Conservation (phyloP, 805 yeast species). For the Myxozyma monticola region DNA sequence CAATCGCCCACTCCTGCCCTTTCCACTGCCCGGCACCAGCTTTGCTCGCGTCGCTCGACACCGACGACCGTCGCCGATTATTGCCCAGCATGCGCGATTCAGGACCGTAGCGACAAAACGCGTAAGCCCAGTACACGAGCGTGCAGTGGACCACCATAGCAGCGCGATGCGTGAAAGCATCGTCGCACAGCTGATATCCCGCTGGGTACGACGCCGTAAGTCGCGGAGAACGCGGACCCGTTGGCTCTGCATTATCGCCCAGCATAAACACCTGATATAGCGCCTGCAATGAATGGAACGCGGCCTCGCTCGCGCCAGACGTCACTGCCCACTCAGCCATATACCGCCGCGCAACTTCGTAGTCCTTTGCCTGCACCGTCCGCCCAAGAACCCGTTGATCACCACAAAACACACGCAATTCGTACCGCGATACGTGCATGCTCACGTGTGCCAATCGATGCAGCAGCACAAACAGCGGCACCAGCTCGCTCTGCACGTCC, state of each 20-base stretch:
- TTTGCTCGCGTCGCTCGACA: not conserved
- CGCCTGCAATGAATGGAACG: slow-evolving; percentile 50
- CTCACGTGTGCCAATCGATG: slow-evolving; percentile 18
- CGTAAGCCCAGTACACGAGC: slow-evolving; percentile 40
- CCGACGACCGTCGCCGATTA: not conserved
- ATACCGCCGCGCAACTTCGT: slow-evolving; percentile 49
- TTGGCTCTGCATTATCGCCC: slow-evolving; percentile 8
- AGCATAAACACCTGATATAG: slow-evolving; percentile 14
- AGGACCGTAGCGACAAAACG: slow-evolving; percentile 38
- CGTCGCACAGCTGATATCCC: slow-evolving; percentile 31
- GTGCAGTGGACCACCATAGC: slow-evolving; percentile 35
- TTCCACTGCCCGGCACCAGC: slow-evolving; percentile 5
- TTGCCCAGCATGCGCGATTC: slow-evolving; percentile 32
- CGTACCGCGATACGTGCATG: slow-evolving; percentile 70
- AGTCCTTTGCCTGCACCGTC: slow-evolving; percentile 52
- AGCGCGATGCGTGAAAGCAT: slow-evolving; percentile 35
- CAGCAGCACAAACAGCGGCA: slow-evolving; percentile 11
- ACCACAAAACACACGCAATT: slow-evolving; percentile 75
- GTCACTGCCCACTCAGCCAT: slow-evolving; percentile 53
- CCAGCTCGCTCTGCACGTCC: slow-evolving; percentile 1
- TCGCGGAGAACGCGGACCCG: not conserved
- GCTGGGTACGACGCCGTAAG: slow-evolving; percentile 6
- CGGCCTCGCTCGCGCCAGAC: slow-evolving; percentile 50
- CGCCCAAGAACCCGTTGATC: slow-evolving; percentile 79
- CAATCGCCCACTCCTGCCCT: slow-evolving; percentile 26